These are phyloP conservation scores for Trichoderma aggressivum DNA, from an alignment of 2,329 filamentous ascomycete genomes.

Conservation along the genomic window DNA sequence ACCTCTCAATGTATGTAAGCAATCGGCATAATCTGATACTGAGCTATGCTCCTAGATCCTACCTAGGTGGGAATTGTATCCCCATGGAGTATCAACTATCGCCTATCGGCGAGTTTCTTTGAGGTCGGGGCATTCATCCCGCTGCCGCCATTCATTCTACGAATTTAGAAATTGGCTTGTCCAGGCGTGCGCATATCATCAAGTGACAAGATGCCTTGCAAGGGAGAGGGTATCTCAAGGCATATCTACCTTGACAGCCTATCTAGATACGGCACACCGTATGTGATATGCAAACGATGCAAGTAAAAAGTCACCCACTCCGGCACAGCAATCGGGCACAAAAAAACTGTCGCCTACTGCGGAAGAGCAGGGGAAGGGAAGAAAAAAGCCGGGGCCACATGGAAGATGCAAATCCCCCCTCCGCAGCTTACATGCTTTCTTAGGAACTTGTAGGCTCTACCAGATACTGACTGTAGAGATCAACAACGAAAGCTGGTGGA, in stretches of 20 bases:
- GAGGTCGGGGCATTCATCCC: neutral
- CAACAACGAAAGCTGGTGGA: too few relatives aligned
- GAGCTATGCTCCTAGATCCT: neutral
- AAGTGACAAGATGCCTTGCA: neutral
- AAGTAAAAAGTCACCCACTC: neutral
- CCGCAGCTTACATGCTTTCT: neutral
- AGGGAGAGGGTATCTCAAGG: neutral
- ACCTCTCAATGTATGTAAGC: neutral
- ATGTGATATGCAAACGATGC: neutral
- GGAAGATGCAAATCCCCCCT: neutral
- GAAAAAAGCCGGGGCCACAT: neutral
- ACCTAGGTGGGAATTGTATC: neutral
- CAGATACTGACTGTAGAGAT: too few relatives aligned
- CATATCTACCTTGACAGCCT: neutral
- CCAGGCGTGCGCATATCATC: neutral
- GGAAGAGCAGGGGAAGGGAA: neutral
- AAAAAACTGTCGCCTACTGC: neutral
- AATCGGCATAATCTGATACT: neutral
- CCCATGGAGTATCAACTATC: neutral
- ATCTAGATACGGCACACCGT: neutral
- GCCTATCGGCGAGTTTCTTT: neutral
- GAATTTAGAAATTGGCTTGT: neutral
- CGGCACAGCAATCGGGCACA: neutral
- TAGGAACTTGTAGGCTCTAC: neutral
- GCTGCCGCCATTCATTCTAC: neutral